phyloP scores from a whole-genome alignment of 768 basidiomycete species.

The Mycena crocata region DNA sequence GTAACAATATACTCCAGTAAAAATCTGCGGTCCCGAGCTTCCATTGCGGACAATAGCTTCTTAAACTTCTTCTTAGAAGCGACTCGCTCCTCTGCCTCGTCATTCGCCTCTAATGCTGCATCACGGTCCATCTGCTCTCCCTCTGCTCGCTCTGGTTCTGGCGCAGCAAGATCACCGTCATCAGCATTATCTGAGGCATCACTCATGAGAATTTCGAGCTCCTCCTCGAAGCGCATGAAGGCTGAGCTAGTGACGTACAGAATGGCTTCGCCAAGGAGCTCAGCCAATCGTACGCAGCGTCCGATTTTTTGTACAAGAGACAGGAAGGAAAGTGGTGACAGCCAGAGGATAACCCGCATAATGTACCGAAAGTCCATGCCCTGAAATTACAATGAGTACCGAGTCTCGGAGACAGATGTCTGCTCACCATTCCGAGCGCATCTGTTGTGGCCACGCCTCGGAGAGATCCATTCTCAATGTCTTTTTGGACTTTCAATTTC shows the following conservation, averaged over 20 bases:
- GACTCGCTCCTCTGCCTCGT: too few relatives aligned
- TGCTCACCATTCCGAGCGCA: neutral
- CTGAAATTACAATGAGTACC: too few relatives aligned
- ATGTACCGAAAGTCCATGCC: neutral
- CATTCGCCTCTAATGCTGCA: too few relatives aligned
- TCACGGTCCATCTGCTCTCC: neutral
- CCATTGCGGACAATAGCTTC: too few relatives aligned
- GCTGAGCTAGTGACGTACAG: conserved; percentile 10
- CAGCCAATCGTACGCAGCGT: neutral
- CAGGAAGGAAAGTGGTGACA: neutral
- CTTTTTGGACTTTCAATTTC: neutral
- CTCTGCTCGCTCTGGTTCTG: too few relatives aligned
- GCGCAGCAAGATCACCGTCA: too few relatives aligned
- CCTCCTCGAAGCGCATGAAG: conserved; percentile 3
- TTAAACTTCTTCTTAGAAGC: too few relatives aligned
- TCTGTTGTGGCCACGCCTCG: neutral
- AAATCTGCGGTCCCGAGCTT: too few relatives aligned
- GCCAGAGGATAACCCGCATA: neutral
- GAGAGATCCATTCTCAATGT: neutral
- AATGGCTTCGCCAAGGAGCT: neutral
- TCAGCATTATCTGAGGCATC: too few relatives aligned
- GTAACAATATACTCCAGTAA: too few relatives aligned
- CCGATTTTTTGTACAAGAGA: too few relatives aligned
- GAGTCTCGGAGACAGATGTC: too few relatives aligned
- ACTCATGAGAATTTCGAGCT: conserved; percentile 6